Conservation (phyloP, 2,329 filamentous ascomycete species). For the Volutella citrinella region DNA sequence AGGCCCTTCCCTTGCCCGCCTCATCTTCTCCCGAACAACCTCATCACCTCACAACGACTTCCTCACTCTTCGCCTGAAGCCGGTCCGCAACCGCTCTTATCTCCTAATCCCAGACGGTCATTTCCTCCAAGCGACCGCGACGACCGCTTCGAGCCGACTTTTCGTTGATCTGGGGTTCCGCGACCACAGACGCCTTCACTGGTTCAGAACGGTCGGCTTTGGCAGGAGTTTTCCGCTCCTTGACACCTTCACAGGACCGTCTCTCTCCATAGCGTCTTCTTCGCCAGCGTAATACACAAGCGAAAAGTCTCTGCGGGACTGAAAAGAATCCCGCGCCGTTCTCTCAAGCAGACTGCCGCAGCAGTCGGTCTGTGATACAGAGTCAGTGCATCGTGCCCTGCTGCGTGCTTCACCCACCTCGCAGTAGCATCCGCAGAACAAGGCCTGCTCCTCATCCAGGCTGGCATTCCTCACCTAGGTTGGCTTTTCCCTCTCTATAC, state of each 20-base stretch:
- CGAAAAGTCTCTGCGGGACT: slow-evolving; percentile 1
- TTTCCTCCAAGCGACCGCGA: slow-evolving; percentile 20
- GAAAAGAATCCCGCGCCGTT: background rate
- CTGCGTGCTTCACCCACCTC: no score
- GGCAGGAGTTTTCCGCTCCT: slow-evolving; percentile 22
- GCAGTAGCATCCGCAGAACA: no score
- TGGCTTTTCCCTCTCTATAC: no score
- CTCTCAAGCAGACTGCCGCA: background rate
- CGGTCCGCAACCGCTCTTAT: slow-evolving; percentile 28
- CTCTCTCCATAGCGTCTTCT: slow-evolving; percentile 1
- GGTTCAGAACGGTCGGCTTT: slow-evolving; percentile 48
- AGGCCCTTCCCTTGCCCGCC: slow-evolving; percentile 14
- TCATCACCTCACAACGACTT: slow-evolving; percentile 20
- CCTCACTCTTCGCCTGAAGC: slow-evolving; percentile 34
- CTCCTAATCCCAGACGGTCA: slow-evolving; percentile 14
- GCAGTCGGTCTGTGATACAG: slow-evolving; percentile 3
- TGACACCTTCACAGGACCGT: slow-evolving; percentile 2
- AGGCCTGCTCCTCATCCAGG: no score
- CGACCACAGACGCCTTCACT: slow-evolving; percentile 60
- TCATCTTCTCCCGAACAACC: slow-evolving; percentile 23
- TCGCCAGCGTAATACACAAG: background rate
- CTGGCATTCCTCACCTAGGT: no score
- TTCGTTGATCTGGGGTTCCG: slow-evolving; percentile 34
- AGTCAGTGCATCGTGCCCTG: no score
- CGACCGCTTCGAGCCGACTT: slow-evolving; percentile 34